Base-by-base conservation (phyloP, 352 stramenopile genomes). In the Globisporangium spinosum region DNA sequence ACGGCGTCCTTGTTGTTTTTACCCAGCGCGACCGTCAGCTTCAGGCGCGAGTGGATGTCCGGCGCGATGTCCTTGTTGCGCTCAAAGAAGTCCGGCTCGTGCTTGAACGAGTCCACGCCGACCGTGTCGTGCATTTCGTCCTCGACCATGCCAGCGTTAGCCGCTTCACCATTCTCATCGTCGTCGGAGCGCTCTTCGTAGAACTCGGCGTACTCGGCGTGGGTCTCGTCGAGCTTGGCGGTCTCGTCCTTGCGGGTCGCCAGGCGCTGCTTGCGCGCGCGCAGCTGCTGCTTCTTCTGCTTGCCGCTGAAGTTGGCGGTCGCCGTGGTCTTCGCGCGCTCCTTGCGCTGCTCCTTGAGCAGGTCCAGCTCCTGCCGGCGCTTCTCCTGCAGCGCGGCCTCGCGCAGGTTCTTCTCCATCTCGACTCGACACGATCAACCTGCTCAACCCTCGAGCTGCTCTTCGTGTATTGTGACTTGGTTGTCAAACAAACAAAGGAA, bases 211-310 rank as follows among this genome's bases (percentile, higher is more conserved):
- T 89, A 82, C 68, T 90, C 70, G 49, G 71, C 69, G 62, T 73
- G 65, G 20, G 64, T 67, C 43, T 87, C 74, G 51, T 78, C 67
- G 60, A 82, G 61, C 32, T 77, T 70, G 10, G 77, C 82, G 25
- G 77, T 77, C 54, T 92, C 77, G 20, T 90, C 82, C 64, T 78
- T 82, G 57, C 87, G 87, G 32, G 73, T 79, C 34, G 81, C 78
- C 32, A 95, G 61, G 4, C 87, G 85, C 80, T 92, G 83, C 75
- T 95, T 95, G 67, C 84, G 86, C 13, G 84, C 85, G 25, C 87
- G 87, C 54, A 95, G 73, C 72, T 95, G 87, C 67, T 88, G 76
- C 68, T 92, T 95, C 72, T 95, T 95, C 72, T 95, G 83, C 71
- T 95, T 95, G 70, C 87, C 87, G 58, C 87, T 95, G 63, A 95